Conservation (phyloP, 2,329 filamentous ascomycete species). For the Diaporthe batatas region DNA sequence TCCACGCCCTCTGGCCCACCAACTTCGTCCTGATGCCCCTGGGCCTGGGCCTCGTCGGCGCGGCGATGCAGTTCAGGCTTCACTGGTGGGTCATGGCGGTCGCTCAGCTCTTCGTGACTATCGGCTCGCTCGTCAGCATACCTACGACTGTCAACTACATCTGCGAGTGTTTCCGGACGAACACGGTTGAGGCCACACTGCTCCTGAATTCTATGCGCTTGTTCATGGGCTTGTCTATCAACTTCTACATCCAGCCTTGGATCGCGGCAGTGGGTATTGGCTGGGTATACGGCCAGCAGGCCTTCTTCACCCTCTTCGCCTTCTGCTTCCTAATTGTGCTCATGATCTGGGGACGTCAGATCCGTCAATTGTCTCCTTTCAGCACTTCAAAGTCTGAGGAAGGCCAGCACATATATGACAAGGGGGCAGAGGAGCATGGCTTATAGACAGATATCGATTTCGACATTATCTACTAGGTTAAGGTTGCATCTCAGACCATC, state of each 20-base stretch:
- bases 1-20: slow-evolving; percentile 50
- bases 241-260: slow-evolving; percentile 57
- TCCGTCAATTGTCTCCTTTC: slow-evolving; percentile 42
- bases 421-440: slow-evolving; percentile 7
- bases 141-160: slow-evolving; percentile 52
- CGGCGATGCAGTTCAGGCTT: slow-evolving; percentile 55
- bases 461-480: not conserved
- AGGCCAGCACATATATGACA: slow-evolving; percentile 33
- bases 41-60: slow-evolving; percentile 54
- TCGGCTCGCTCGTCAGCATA: slow-evolving; percentile 51
- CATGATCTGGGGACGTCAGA: slow-evolving; percentile 48
- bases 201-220: slow-evolving; percentile 52
- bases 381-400: slow-evolving; percentile 42
- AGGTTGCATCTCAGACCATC: not conserved
- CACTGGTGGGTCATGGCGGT: slow-evolving; percentile 57
- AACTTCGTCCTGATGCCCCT: slow-evolving; percentile 50
- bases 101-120: slow-evolving; percentile 55
- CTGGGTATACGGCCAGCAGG: slow-evolving; percentile 58
- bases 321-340: slow-evolving; percentile 48
- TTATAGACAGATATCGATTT: not conserved
- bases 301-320: slow-evolving; percentile 51
- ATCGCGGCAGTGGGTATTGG: slow-evolving; percentile 51
- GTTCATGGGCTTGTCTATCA: slow-evolving; percentile 54
- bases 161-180: slow-evolving; percentile 52
- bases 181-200: slow-evolving; percentile 54